Conservation (phyloP, 192 early-diverging fungal genomes). For the Linnemannia hyalina region DNA sequence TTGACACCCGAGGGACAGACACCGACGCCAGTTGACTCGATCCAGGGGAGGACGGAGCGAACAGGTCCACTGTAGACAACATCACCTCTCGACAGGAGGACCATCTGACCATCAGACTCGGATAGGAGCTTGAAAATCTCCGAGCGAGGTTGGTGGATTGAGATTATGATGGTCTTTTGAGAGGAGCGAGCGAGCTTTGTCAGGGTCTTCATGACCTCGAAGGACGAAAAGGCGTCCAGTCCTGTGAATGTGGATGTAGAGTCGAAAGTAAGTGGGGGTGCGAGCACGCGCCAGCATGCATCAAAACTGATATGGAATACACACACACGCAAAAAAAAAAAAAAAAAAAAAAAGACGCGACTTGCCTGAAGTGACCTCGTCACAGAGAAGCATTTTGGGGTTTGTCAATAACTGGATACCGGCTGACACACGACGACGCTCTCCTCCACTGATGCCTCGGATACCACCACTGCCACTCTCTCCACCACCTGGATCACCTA, state of each 20-base stretch:
- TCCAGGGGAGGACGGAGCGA: constrained; percentile 45
- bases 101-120: constrained; percentile 53
- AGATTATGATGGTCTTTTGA: constrained; percentile 81
- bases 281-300: not conserved
- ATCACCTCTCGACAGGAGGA: constrained; percentile 46
- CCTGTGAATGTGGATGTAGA: constrained; percentile 15
- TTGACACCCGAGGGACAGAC: constrained; percentile 46
- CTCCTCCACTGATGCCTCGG: constrained; percentile 82
- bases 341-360: not conserved
- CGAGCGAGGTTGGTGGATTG: constrained; percentile 92
- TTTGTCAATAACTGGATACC: constrained; percentile 80
- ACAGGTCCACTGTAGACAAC: constrained; percentile 51
- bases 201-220: constrained; percentile 55
- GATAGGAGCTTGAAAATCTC: constrained; percentile 82
- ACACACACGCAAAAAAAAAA: not conserved
- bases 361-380: constrained; percentile 80
- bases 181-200: constrained; percentile 46
- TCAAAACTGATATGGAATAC: not conserved
- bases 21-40: constrained; percentile 34
- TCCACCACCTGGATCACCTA: constrained; percentile 67
- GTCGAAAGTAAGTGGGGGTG: not conserved
- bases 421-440: constrained; percentile 79
- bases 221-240: constrained; percentile 50
- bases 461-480: constrained; percentile 56
- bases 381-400: constrained; percentile 75